Conservation (phyloP, 768 basidiomycete genomes). For the Serpula lacrymans region DNA sequence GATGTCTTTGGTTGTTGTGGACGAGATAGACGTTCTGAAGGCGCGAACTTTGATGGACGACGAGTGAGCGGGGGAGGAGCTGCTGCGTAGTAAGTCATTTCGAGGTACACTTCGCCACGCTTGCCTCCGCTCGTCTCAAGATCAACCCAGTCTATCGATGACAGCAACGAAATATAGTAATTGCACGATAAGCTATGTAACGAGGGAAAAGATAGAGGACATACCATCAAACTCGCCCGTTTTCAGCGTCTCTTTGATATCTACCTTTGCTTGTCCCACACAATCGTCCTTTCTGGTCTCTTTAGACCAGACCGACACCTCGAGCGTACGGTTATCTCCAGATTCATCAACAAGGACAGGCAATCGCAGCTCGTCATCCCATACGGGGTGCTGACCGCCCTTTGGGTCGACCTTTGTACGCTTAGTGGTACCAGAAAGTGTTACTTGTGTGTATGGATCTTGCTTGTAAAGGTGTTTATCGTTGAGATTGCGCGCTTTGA, state of each 20-base stretch:
- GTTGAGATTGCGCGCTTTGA: conserved; percentile 84
- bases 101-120: conserved; percentile 85
- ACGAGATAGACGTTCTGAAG: conserved; percentile 50
- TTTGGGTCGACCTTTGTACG: conserved; percentile 73
- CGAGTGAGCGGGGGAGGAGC: conserved; percentile 51
- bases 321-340: conserved; percentile 55
- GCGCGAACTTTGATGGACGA: conserved; percentile 51
- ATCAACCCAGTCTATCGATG: conserved; percentile 60
- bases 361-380: conserved; percentile 88
- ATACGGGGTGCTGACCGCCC: conserved; percentile 91
- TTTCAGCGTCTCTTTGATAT: conserved; percentile 75
- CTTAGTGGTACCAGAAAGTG: conserved; percentile 57
- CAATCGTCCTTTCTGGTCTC: conserved; percentile 69
- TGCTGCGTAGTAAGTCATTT: conserved; percentile 90
- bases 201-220: conserved; percentile 22
- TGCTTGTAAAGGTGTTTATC: conserved; percentile 88
- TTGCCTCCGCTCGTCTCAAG: conserved; percentile 57
- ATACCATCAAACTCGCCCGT: conserved; percentile 90
- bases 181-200: not conserved
- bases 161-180: conserved; percentile 22
- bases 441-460: conserved; percentile 75
- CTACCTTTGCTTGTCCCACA: conserved; percentile 71
- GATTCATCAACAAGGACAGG: conserved; percentile 60
- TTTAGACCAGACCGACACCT: conserved; percentile 77
- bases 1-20: conserved; percentile 26